phyloP scores from a whole-genome alignment of 1,284 basidiomycete genomes.

The Austroboletus novae-zelandiae region DNA sequence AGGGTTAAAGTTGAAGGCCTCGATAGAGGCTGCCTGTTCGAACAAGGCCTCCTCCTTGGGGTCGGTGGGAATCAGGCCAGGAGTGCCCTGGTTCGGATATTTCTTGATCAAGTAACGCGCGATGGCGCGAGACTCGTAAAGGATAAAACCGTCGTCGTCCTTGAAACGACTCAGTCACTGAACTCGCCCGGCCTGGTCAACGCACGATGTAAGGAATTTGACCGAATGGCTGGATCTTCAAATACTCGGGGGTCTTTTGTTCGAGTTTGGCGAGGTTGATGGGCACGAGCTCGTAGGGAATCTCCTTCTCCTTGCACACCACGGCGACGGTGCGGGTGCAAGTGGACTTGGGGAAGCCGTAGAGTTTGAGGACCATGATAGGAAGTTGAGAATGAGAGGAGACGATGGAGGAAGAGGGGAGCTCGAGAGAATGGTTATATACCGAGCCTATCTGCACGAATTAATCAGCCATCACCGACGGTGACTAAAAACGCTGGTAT shows the following conservation, averaged over 20 bases:
- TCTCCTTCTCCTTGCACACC: constrained; percentile 48
- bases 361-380: constrained; percentile 50
- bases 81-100: constrained; percentile 37
- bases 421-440: constrained; percentile 8
- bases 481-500: background rate
- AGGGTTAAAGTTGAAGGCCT: constrained; percentile 32
- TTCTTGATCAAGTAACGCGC: constrained; percentile 47
- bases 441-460: background rate
- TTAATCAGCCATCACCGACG: background rate
- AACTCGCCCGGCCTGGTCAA: background rate
- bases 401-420: background rate
- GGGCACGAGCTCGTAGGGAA: constrained; percentile 47
- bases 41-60: constrained; percentile 31
- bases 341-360: constrained; percentile 42
- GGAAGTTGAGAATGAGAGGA: background rate
- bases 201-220: constrained; percentile 61
- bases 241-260: constrained; percentile 47
- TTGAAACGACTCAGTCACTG: background rate
- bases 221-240: constrained; percentile 59
- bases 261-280: constrained; percentile 45
- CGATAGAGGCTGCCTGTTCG: constrained; percentile 31
- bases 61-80: constrained; percentile 34
- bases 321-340: constrained; percentile 47
- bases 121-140: constrained; percentile 57
- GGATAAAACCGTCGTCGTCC: constrained; percentile 46